These are phyloP conservation scores for Dothideomycetidae sp. DNA, from an alignment of 2,329 filamentous ascomycete genomes.

Conservation along the genomic window DNA sequence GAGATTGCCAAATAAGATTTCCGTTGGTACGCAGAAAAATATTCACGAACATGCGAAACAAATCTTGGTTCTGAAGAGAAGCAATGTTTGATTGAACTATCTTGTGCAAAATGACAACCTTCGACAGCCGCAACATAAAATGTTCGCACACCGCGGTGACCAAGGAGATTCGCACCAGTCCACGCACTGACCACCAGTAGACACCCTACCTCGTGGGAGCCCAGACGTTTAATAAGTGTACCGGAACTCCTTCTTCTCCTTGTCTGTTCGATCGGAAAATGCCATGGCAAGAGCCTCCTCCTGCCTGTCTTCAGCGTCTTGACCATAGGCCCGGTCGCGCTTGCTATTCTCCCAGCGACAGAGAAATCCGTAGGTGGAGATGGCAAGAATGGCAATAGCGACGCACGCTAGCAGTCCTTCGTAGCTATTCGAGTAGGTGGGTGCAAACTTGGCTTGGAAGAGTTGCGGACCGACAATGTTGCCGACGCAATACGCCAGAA, in stretches of 20 bases:
- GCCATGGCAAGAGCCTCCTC: conserved; percentile 9
- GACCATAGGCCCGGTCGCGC: conserved; percentile 16
- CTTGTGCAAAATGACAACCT: too few species aligned
- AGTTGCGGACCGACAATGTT: conserved; percentile 30
- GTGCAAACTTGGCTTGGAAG: conserved; percentile 24
- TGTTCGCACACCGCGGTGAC: too few species aligned
- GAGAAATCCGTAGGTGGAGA: conserved; percentile 29
- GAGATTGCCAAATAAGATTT: too few species aligned
- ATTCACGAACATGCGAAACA: too few species aligned
- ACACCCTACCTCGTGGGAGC: too few species aligned
- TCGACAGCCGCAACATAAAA: too few species aligned
- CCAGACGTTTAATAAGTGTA: conserved; percentile 11
- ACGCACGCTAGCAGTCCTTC: conserved; percentile 14
- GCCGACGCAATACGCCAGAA: conserved; percentile 22
- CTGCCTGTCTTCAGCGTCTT: conserved; percentile 16
- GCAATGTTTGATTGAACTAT: too few species aligned
- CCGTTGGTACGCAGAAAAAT: too few species aligned
- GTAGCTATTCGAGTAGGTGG: conserved; percentile 30
- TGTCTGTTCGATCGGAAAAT: conserved; percentile 19
- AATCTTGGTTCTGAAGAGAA: too few species aligned
- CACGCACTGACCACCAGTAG: too few species aligned
- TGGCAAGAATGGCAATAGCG: conserved; percentile 25
- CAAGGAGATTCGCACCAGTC: too few species aligned
- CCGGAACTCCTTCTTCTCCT: conserved; percentile 19
- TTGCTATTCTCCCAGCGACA: conserved; percentile 33